Conservation (phyloP, 768 basidiomycete species). For the Dacryopinax spathularia region DNA sequence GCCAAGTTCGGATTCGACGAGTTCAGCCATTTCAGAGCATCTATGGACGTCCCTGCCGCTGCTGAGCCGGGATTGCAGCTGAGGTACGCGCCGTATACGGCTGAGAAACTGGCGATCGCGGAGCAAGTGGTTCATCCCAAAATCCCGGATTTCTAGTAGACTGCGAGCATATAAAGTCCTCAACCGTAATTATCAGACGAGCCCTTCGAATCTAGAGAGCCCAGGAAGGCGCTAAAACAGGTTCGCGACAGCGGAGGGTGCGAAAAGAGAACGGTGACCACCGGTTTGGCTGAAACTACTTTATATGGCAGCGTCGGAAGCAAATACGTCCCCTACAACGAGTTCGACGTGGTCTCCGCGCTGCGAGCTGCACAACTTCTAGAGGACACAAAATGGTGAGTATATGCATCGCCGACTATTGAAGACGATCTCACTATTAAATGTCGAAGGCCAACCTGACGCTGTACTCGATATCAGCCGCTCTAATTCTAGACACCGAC, state of each 20-base stretch:
- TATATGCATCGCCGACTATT: background rate
- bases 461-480: conserved; percentile 72
- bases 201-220: too few species aligned
- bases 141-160: too few species aligned
- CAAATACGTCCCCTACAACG: too few species aligned
- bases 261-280: too few species aligned
- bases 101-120: background rate
- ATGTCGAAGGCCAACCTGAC: conserved; percentile 49
- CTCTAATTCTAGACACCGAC: conserved; percentile 88
- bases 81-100: background rate
- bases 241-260: too few species aligned
- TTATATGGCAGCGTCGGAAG: too few species aligned
- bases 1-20: conserved; percentile 41
- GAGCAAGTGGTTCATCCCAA: background rate
- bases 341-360: too few species aligned
- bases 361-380: too few species aligned
- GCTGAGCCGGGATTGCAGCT: background rate
- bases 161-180: too few species aligned
- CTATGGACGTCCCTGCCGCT: conserved; percentile 28
- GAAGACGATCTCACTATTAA: background rate
- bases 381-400: background rate
- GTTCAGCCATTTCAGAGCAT: conserved; percentile 37
- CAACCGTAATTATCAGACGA: too few species aligned
- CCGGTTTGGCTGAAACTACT: too few species aligned
- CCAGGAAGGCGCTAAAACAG: too few species aligned